Evolutionary conservation across 306 rosid genomes (phyloP), one percentile per base, ranked within the genome.

Genomic region (Lathyrus tuberosus): DNA sequence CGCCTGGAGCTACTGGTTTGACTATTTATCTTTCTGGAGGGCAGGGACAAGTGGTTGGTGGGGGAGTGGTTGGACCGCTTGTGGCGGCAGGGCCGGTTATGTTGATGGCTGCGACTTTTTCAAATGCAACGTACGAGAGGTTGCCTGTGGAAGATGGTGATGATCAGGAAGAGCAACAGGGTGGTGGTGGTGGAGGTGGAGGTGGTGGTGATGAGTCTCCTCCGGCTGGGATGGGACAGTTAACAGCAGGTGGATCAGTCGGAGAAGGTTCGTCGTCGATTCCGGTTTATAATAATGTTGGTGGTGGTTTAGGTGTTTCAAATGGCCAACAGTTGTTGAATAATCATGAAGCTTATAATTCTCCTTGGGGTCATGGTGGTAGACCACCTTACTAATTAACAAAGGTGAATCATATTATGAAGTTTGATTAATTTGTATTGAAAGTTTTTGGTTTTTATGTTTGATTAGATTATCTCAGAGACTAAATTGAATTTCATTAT

Each of bases 21-120:
- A 91, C 96, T 10, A 81, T 91, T n/a, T 91, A 86, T 71, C 84
- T 91, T 0, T 78, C 97, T 0, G 88, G 96, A 3, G 96, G 88
- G 3, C 96, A 91, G 11, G 97, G 97, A 0, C 97, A 88, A 48
- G 84, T 89, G 1, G 87, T 91, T 12, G 97, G 97, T 0, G 97
- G 97, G 0, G 87, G 86, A 15, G 94, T 91, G 43, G 90, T 87
- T 10, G 96, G 97, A 0, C 89, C 96, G 0, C 82, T 91, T 3
- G 38, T 86, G 44, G 97, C 97, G 0, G 77, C 94, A 0, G 96
- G 97, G 1, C 86, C 96, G 1, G 96, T 91, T 33, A 85, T 89
- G 88, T 78, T 91, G 62, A 85, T 89, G 61, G 93, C 94, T 0
- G 97, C 97, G 0, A 89, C 96, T 2, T 91, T 91, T 73, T 84